Conservation (phyloP, 768 basidiomycete species). For the Psilocybe tampanensis region DNA sequence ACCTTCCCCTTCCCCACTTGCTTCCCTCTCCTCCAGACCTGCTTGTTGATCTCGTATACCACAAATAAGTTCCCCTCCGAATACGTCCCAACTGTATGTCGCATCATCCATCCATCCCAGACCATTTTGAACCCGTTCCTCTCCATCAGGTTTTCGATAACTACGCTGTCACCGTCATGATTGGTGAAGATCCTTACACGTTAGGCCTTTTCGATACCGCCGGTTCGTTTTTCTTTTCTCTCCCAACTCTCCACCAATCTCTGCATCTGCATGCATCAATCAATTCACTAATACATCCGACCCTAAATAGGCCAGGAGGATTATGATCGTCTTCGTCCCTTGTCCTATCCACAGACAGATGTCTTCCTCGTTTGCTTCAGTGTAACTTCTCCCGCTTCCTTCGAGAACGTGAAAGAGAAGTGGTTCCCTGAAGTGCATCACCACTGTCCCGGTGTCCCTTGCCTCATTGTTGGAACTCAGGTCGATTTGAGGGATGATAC, state of each 20-base stretch:
- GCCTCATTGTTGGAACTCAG: constrained; percentile 99
- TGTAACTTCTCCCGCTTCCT: constrained; percentile 96
- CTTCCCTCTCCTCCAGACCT: constrained; percentile 63
- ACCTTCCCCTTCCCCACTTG: not conserved
- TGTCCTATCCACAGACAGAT: constrained; percentile 99
- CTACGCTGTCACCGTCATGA: constrained; percentile 99
- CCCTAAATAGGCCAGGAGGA: constrained; percentile 89
- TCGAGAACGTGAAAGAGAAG: constrained; percentile 99
- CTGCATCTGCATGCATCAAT: not conserved
- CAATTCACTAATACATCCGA: constrained; percentile 6
- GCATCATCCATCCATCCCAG: constrained; percentile 25
- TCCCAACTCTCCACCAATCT: not conserved
- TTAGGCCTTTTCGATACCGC: constrained; percentile 98
- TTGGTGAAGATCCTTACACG: constrained; percentile 99
- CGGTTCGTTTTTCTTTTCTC: constrained; percentile 53
- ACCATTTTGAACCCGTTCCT: constrained; percentile 14
- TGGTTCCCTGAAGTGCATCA: constrained; percentile 99
- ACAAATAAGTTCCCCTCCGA: constrained; percentile 99
- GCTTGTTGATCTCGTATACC: constrained; percentile 95
- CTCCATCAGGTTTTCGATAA: constrained; percentile 84
- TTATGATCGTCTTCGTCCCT: constrained; percentile 97
- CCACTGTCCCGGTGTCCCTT: constrained; percentile 98
- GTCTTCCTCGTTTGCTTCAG: constrained; percentile 99
- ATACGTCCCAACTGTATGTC: constrained; percentile 95
- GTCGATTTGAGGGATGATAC: constrained; percentile 94